These are phyloP conservation scores for Helminthosporium solani DNA, from an alignment of 2,329 filamentous ascomycete genomes.

Conservation along the genomic window DNA sequence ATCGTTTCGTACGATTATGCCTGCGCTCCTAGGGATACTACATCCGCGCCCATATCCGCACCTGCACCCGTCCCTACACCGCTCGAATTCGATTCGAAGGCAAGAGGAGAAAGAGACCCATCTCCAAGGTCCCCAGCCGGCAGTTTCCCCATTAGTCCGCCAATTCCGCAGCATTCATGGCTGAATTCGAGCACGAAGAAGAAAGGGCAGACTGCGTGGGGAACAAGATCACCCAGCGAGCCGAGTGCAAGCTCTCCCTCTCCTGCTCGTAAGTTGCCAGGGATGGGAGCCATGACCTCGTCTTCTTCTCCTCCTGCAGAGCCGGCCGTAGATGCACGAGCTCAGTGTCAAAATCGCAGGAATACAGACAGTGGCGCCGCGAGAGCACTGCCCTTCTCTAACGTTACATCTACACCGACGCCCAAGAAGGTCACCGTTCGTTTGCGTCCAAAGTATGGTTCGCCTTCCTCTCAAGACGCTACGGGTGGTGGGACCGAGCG, in stretches of 20 bases:
- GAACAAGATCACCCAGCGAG: slow-evolving; percentile 7
- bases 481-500: slow-evolving; percentile 1
- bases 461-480: neutral
- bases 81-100: slow-evolving; percentile 7
- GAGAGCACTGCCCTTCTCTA: slow-evolving; percentile 6
- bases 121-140: slow-evolving; percentile 17
- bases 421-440: slow-evolving; percentile 23
- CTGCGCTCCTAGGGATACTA: slow-evolving; percentile 7
- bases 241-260: slow-evolving; percentile 11
- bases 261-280: slow-evolving; percentile 17
- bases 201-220: slow-evolving; percentile 2
- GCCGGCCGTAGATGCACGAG: slow-evolving; percentile 1
- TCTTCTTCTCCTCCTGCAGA: neutral
- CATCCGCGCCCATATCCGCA: neutral
- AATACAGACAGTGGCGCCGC: slow-evolving; percentile 14
- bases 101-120: slow-evolving; percentile 11
- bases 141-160: slow-evolving; percentile 29
- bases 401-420: neutral
- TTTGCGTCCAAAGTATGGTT: slow-evolving; percentile 17
- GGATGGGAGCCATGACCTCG: neutral
- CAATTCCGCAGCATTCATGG: slow-evolving; percentile 20
- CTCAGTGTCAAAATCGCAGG: slow-evolving; percentile 5
- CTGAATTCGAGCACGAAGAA: slow-evolving; percentile 1
- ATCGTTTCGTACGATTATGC: slow-evolving; percentile 33
- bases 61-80: slow-evolving; percentile 1